Base-by-base conservation (phyloP, 495 filamentous ascomycete genomes). In the Penicillium simplicissimum region DNA sequence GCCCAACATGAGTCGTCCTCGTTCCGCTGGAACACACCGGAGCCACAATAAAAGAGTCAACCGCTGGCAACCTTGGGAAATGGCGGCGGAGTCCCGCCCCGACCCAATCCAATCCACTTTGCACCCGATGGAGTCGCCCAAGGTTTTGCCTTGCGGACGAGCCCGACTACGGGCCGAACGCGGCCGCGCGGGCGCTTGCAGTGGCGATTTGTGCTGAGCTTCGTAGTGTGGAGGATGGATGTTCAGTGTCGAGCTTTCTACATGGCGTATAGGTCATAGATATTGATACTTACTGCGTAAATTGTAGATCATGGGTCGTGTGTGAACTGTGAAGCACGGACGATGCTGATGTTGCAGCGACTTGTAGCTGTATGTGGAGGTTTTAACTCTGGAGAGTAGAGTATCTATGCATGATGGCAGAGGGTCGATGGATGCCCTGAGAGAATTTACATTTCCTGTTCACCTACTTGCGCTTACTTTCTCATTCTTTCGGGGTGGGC, bases 161-260 rank as follows among this genome's bases (percentile, higher is more conserved):
- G 69, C 69, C 69, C 69, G 69, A 70, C 63, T 63, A 69, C 69
- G 69, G 69, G 69, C 69, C 69, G 69, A 68, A 68, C 47, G 67
- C 67, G 67, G 68, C 60, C 63, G 65, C 60, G 63, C 63, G 65
- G 43, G 57, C 52, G 47, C 59, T 58, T 67, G 61, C 49, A 61
- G 57, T 59, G 57, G 57, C 57, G 48, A 59, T 42, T 33, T 17
- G 19, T n/a, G 31, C 31, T 43, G n/a, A 43, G 28, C 28, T 31
- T 31, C 28, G 28, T 3, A 10, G 40, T 4, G 10, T 7, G 6
- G n/a, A 21, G 17, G 1, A 42, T 8, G 14, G n/a, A 19, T n/a
- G 15, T 42, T 3, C 38, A 42, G 5, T n/a, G 40, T 31, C 4
- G 28, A 31, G 28, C 4, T 31, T 31, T 31, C 28, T 31, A 1